Percentiles rank a stretch among this genome's conserved stretches.
Conservation (phyloP, 352 stramenopile genomes). For the Pythium scleroteichum region DNA sequence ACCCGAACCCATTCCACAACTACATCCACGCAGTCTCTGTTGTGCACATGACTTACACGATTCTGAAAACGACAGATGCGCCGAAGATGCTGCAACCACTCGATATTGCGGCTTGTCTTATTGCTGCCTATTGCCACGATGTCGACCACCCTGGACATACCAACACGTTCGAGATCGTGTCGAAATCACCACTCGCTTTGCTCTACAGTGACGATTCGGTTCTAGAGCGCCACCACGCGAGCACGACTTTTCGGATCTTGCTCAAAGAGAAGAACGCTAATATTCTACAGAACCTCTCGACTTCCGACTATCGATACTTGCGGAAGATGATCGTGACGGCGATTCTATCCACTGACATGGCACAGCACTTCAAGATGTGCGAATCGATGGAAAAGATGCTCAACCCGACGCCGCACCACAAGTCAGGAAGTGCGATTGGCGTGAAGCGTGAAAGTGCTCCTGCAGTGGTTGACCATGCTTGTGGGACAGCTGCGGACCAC, state of each 20-base stretch:
- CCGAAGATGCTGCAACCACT: constrained; percentile 72
- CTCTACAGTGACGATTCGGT: constrained; percentile 90
- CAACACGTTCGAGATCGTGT: constrained; percentile 88
- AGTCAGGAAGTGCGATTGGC: constrained; percentile 40
- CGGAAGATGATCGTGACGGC: constrained; percentile 88
- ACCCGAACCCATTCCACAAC: constrained; percentile 92
- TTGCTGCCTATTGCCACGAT: constrained; percentile 90
- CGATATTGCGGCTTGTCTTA: constrained; percentile 82
- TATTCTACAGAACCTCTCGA: constrained; percentile 78
- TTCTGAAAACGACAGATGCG: constrained; percentile 76
- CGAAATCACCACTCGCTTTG: constrained; percentile 74
- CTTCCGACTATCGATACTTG: constrained; percentile 71
- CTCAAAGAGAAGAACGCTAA: constrained; percentile 84
- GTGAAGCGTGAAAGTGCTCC: constrained; percentile 43
- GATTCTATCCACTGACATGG: constrained; percentile 91
- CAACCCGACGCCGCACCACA: constrained; percentile 52
- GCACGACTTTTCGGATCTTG: constrained; percentile 86
- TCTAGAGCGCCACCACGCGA: constrained; percentile 88
- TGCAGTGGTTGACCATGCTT: constrained; percentile 11
- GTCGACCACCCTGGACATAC: constrained; percentile 91
- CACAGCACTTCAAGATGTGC: constrained; percentile 87
- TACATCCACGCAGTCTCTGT: constrained; percentile 90
- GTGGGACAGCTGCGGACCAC: constrained; percentile 3
- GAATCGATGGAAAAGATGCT: constrained; percentile 74
- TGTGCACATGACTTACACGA: constrained; percentile 81